Percentiles rank a stretch among this genome's conserved stretches.
Conservation (phyloP, 805 yeast species). For the Saturnispora mendoncae region DNA sequence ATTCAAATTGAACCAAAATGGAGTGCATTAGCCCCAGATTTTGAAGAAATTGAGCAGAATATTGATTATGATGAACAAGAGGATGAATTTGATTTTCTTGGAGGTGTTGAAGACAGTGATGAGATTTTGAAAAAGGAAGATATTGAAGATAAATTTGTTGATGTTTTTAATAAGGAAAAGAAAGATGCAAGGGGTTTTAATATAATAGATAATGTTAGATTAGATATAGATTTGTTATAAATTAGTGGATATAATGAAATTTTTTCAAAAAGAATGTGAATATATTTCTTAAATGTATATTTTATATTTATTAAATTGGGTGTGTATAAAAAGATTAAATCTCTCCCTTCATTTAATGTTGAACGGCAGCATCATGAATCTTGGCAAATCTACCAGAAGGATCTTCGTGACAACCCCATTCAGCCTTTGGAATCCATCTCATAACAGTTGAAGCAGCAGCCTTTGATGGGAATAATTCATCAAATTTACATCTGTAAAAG, state of each 20-base stretch:
- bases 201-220: conserved; percentile 46
- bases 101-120: conserved; percentile 36
- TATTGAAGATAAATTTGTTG: conserved; percentile 48
- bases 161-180: conserved; percentile 54
- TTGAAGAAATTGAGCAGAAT: conserved; percentile 88
- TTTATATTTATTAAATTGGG: too few relatives aligned
- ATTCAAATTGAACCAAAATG: conserved; percentile 81
- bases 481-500: conserved; percentile 97
- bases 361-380: conserved; percentile 68
- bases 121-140: conserved; percentile 33
- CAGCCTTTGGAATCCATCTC: conserved; percentile 99
- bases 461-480: conserved; percentile 79
- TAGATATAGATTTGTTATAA: conserved; percentile 25
- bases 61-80: conserved; percentile 81
- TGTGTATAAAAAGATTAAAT: too few relatives aligned
- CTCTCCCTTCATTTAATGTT: conserved; percentile 1
- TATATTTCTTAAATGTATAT: too few relatives aligned
- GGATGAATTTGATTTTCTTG: conserved; percentile 81
- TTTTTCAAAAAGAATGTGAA: too few relatives aligned
- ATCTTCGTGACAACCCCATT: conserved; percentile 99
- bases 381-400: conserved; percentile 97
- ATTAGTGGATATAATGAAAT: too few relatives aligned
- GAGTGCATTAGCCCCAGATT: conserved; percentile 96
- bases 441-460: conserved; percentile 95
- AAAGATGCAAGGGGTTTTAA: conserved; percentile 69